Percentiles rank a stretch among this genome's conserved stretches.
Conservation (phyloP, 1,284 basidiomycete species). For the Rhodotorula sp. region DNA sequence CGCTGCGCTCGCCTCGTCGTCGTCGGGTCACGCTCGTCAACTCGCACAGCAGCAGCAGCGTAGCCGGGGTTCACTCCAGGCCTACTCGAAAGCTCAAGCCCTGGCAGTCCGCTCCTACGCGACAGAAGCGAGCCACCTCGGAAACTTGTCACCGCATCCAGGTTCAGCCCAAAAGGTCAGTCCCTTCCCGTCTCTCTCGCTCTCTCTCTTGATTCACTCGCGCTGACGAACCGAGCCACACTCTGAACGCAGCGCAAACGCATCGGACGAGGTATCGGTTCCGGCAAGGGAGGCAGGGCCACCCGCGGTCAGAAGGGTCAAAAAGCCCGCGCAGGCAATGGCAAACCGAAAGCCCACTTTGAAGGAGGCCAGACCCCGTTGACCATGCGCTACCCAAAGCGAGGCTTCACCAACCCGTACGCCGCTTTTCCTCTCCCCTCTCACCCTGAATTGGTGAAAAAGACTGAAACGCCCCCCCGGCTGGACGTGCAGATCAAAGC, state of each 20-base stretch:
- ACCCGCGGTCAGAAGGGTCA: conserved; percentile 95
- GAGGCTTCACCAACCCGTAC: conserved; percentile 87
- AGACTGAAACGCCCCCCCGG: no score
- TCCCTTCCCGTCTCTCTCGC: no score
- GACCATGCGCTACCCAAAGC: conserved; percentile 86
- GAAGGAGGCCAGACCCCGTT: conserved; percentile 97
- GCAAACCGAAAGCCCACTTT: conserved; percentile 71
- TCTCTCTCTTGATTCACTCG: background rate
- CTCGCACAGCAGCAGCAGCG: background rate
- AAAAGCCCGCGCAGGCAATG: conserved; percentile 85
- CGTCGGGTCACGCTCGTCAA: background rate
- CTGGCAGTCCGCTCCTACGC: conserved; percentile 14
- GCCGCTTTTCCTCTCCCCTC: no score
- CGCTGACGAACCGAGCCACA: background rate
- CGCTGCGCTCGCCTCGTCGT: conserved; percentile 1
- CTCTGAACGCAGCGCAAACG: conserved; percentile 68
- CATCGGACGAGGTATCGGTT: conserved; percentile 87
- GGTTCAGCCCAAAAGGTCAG: conserved; percentile 38
- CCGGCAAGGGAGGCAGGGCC: conserved; percentile 84
- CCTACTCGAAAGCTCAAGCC: background rate
- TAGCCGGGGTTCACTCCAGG: background rate
- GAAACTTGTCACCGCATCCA: conserved; percentile 35
- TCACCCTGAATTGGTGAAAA: no score
- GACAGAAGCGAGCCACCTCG: conserved; percentile 23
- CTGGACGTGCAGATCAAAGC: conserved; percentile 14